These are phyloP conservation scores for Glycyrrhiza uralensis DNA, from an alignment of 306 rosid species.

Conservation along the genomic window DNA sequence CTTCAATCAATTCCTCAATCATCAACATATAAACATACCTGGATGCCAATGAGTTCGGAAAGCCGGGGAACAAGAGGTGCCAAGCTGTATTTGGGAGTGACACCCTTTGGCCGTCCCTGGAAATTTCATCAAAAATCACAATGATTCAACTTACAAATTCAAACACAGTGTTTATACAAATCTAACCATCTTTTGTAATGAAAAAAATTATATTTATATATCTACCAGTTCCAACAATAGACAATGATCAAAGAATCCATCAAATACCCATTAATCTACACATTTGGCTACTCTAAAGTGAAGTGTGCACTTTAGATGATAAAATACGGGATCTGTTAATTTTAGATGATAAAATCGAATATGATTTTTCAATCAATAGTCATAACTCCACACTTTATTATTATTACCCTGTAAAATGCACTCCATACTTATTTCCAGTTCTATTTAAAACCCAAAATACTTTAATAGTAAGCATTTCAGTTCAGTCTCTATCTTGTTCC, in stretches of 20 bases:
- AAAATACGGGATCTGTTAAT: not conserved
- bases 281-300: not conserved
- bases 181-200: not conserved
- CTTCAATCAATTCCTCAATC: not conserved
- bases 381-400: not conserved
- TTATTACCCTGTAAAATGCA: not conserved
- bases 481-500: not conserved
- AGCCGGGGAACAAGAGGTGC: conserved; percentile 96
- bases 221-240: not conserved
- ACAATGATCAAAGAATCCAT: not conserved
- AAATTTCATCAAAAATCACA: conserved; percentile 29
- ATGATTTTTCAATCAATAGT: not conserved
- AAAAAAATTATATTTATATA: not conserved
- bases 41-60: conserved; percentile 86
- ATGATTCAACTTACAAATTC: conserved; percentile 23
- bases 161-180: conserved; percentile 11
- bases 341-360: not conserved
- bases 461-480: not conserved
- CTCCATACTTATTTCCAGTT: not conserved
- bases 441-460: not conserved
- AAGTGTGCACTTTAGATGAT: not conserved
- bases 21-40: conserved; percentile 40
- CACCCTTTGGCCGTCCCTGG: conserved; percentile 99
- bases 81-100: conserved; percentile 91
- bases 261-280: not conserved